These are phyloP conservation scores for Blumeria graminis DNA, from an alignment of 2,329 filamentous ascomycete genomes.

Conservation along the genomic window DNA sequence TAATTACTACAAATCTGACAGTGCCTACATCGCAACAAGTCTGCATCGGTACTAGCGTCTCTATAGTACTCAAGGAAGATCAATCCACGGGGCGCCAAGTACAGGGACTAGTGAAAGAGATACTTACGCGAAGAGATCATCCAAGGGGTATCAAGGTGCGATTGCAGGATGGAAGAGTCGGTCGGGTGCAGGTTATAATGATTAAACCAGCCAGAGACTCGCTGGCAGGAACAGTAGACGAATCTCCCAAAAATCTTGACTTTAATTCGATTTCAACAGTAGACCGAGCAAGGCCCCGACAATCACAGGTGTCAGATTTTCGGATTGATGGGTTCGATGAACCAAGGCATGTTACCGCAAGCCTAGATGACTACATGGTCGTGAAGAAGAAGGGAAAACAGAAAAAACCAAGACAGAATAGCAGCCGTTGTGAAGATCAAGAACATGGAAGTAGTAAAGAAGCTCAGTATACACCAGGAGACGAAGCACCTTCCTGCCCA, in stretches of 20 bases:
- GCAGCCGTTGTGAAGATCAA: neutral
- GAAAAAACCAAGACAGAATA: neutral
- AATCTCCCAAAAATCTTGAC: neutral
- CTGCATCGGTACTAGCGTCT: conserved; percentile 9
- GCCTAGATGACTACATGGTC: conserved; percentile 8
- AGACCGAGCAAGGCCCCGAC: conserved; percentile 4
- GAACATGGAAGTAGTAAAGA: neutral
- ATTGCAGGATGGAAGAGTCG: conserved; percentile 12
- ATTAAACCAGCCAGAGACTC: conserved; percentile 5
- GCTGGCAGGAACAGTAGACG: conserved; percentile 3
- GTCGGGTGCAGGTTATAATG: conserved; percentile 11
- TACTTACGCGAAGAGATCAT: conserved; percentile 13
- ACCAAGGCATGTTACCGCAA: conserved; percentile 3
- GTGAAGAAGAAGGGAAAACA: conserved; percentile 4
- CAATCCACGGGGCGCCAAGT: conserved; percentile 13
- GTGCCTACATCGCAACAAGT: conserved; percentile 11
- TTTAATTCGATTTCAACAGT: neutral
- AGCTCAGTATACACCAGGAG: too few species aligned
- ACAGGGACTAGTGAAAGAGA: conserved; percentile 11
- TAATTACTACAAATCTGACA: neutral
- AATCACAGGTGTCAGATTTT: conserved; percentile 1
- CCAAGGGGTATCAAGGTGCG: conserved; percentile 15
- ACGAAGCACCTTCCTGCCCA: conserved; percentile 6
- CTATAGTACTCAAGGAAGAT: conserved; percentile 14
- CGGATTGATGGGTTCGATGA: conserved; percentile 6